Base-by-base conservation (phyloP, 2,329 filamentous ascomycete species). In the Thielaviopsis musarum region DNA sequence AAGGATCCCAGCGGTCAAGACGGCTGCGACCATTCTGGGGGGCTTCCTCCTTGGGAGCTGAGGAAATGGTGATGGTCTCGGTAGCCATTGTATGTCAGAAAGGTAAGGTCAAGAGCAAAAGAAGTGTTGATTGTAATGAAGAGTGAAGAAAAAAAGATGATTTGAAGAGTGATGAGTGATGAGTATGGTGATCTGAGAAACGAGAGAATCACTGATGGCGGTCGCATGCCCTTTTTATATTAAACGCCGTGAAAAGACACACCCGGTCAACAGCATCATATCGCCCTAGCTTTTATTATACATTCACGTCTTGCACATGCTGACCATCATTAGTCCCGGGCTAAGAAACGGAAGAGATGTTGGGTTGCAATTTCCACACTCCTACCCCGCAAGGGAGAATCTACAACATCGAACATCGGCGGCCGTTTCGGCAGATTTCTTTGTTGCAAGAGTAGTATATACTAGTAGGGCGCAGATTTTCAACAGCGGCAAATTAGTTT, bases 1-100 rank as follows among this genome's bases (percentile, higher is more conserved):
- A 80, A 65, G 87, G 87, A 70, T 91, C 87, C 59, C 59, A 60
- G 48, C 59, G 59, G 49, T 60, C 59, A 21, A 57, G 30, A 15
- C 59, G 59, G 49, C 49, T 57, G 12, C 58, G 58, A 30, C 54
- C 58, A 52, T 26, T 45, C 28, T 49, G n/a, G 5, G 57, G 28
- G 34, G 19, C 19, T 26, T 55, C 58, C 41, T 38, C n/a, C 1
- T 26, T 48, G 45, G 53, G 26, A n/a, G 58, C 26, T 34, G 57
- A 45, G 45, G 57, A 34, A n/a, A 56, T 41, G 41, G 52, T 59
- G 45, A 56, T 17, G 12, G 58, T 59, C 45, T 55, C 52, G 26
- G 54, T 41, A n/a, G 54, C 30, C 53, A 59, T 55, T 49, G 21
- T 56, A 45, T 26, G 22, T 19, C 4, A 22, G 22, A 28, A 19